These are phyloP conservation scores for Rhodotorula sp. DNA, from an alignment of 1,284 basidiomycete genomes.

Conservation along the genomic window DNA sequence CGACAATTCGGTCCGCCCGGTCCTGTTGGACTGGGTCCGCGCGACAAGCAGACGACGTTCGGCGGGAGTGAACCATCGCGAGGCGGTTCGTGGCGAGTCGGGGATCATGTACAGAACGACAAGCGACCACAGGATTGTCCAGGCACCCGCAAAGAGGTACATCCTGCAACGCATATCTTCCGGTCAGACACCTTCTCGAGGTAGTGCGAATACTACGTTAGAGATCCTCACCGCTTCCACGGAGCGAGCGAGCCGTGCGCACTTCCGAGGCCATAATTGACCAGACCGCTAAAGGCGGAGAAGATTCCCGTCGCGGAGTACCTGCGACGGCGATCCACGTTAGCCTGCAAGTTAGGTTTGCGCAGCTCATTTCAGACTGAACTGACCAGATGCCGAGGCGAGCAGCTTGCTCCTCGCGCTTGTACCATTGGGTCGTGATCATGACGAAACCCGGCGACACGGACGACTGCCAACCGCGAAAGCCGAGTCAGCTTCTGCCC, in stretches of 20 bases:
- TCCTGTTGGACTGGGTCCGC: constrained; percentile 49
- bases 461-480: constrained; percentile 42
- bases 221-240: constrained; percentile 50
- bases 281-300: constrained; percentile 51
- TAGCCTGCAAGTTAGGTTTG: neutral
- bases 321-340: constrained; percentile 48
- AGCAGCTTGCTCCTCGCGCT: constrained; percentile 46
- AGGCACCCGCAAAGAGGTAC: constrained; percentile 44
- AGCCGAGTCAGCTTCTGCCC: neutral
- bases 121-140: constrained; percentile 54
- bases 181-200: neutral
- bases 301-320: constrained; percentile 56
- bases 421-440: constrained; percentile 56
- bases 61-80: constrained; percentile 48
- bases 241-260: constrained; percentile 48
- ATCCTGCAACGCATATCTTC: neutral
- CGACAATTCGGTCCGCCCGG: constrained; percentile 41
- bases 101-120: constrained; percentile 53
- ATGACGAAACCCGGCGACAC: constrained; percentile 56
- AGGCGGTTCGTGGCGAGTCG: constrained; percentile 50
- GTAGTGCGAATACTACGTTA: too few relatives aligned
- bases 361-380: neutral
- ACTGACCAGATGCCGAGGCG: constrained; percentile 40
- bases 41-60: constrained; percentile 50
- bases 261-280: constrained; percentile 55